These are phyloP conservation scores for Diospyros lotus DNA, from an alignment of 148 eudicot species.

Conservation along the genomic window DNA sequence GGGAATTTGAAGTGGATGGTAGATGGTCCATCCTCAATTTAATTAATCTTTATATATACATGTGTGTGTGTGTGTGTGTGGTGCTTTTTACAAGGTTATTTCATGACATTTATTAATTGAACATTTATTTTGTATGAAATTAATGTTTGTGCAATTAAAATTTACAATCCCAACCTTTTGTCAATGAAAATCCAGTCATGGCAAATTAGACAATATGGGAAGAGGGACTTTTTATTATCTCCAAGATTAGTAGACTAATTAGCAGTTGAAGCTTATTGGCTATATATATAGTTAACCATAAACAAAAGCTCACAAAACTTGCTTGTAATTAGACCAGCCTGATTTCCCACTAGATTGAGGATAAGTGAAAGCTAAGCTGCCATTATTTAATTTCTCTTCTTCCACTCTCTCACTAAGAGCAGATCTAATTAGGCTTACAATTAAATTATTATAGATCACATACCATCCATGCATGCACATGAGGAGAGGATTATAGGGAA, in stretches of 20 bases:
- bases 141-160: not conserved
- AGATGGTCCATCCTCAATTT: conserved; percentile 7
- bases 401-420: conserved; percentile 13
- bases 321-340: conserved; percentile 17
- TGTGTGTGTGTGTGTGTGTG: not conserved
- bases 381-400: conserved; percentile 4
- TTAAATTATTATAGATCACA: not conserved
- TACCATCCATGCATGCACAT: too few relatives aligned
- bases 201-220: too few relatives aligned
- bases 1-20: not conserved
- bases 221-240: too few relatives aligned
- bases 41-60: not conserved
- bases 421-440: not conserved
- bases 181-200: too few relatives aligned
- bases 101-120: not conserved
- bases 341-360: conserved; percentile 21
- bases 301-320: conserved; percentile 11
- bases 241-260: not conserved
- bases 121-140: not conserved
- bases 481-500: too few relatives aligned
- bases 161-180: conserved; percentile 2
- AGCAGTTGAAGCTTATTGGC: conserved; percentile 2
- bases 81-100: not conserved
- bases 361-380: not conserved
- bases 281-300: not conserved